These are phyloP conservation scores for Fragaria ananassa DNA, from an alignment of 306 rosid species.

Conservation along the genomic window DNA sequence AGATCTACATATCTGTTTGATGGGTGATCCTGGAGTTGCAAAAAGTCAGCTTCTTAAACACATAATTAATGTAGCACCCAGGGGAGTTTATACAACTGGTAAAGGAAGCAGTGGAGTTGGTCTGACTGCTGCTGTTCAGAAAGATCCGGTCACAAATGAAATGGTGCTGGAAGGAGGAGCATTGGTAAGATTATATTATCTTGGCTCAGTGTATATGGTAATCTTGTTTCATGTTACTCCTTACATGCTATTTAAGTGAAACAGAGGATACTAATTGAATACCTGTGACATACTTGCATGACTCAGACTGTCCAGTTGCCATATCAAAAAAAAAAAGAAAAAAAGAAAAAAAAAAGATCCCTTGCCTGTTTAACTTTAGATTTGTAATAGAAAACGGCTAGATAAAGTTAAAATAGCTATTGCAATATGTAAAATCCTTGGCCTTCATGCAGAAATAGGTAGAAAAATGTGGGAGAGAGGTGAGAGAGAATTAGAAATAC, in stretches of 20 bases:
- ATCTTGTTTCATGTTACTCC: slow-evolving; percentile 10
- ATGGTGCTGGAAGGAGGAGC: slow-evolving; percentile 99
- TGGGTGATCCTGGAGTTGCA: slow-evolving; percentile 99
- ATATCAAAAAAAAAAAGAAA: not conserved
- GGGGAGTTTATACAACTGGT: slow-evolving; percentile 97
- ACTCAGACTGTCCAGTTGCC: not conserved
- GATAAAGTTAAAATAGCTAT: slow-evolving; percentile 10
- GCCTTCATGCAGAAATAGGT: slow-evolving; percentile 3
- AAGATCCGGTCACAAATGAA: slow-evolving; percentile 97
- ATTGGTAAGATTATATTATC: slow-evolving; percentile 57
- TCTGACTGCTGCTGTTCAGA: slow-evolving; percentile 98
- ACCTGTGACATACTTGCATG: not conserved
- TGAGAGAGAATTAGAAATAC: not conserved
- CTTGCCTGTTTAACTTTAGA: not conserved
- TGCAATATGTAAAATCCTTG: slow-evolving; percentile 1
- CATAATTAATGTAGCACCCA: slow-evolving; percentile 91
- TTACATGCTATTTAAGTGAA: slow-evolving; percentile 8
- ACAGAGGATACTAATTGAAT: not conserved
- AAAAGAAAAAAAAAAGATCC: no score
- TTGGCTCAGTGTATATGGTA: slow-evolving; percentile 1
- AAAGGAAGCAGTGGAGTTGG: slow-evolving; percentile 99
- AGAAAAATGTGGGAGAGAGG: not conserved
- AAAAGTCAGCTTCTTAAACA: slow-evolving; percentile 99
- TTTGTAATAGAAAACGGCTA: slow-evolving; percentile 11
- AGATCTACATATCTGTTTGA: slow-evolving; percentile 89